Conservation (phyloP, 176 grass and related monocot species). For the Phoenix dactylifera region DNA sequence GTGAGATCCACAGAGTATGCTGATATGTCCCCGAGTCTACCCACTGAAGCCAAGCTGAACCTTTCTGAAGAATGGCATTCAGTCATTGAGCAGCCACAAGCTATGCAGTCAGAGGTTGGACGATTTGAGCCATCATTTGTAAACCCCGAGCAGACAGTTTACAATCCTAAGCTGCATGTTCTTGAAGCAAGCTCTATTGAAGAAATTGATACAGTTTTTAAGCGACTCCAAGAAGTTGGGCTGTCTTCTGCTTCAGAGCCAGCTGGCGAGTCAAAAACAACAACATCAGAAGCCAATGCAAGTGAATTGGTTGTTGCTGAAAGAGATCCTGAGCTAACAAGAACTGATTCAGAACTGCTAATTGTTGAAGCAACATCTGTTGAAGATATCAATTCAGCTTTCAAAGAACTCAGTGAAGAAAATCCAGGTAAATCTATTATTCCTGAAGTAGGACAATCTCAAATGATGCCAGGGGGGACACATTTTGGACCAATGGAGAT, state of each 20-base stretch:
- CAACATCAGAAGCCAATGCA: constrained; percentile 11
- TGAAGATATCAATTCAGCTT: constrained; percentile 41
- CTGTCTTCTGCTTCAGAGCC: not conserved
- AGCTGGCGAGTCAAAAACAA: constrained; percentile 1
- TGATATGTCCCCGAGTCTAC: constrained; percentile 8
- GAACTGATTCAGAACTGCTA: constrained; percentile 24
- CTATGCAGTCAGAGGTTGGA: constrained; percentile 22
- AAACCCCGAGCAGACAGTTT: constrained; percentile 69
- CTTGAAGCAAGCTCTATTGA: constrained; percentile 44
- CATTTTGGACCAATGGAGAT: constrained; percentile 13
- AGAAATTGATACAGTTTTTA: constrained; percentile 34
- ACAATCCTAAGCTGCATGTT: constrained; percentile 56
- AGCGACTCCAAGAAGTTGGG: constrained; percentile 19
- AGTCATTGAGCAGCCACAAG: constrained; percentile 12
- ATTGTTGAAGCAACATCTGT: constrained; percentile 47
- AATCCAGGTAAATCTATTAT: constrained; percentile 14
- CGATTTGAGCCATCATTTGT: constrained; percentile 24
- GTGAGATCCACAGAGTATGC: not conserved
- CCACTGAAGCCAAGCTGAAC: constrained; percentile 11
- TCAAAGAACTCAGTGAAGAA: constrained; percentile 22
- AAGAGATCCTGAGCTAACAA: constrained; percentile 4
- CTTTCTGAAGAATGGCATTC: constrained; percentile 21
- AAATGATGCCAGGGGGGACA: not conserved
- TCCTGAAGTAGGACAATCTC: constrained; percentile 16
- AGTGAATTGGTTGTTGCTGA: constrained; percentile 6